These are phyloP conservation scores for Acanthamoeba healyi DNA, from an alignment of 208 protist genomes.

Conservation along the genomic window DNA sequence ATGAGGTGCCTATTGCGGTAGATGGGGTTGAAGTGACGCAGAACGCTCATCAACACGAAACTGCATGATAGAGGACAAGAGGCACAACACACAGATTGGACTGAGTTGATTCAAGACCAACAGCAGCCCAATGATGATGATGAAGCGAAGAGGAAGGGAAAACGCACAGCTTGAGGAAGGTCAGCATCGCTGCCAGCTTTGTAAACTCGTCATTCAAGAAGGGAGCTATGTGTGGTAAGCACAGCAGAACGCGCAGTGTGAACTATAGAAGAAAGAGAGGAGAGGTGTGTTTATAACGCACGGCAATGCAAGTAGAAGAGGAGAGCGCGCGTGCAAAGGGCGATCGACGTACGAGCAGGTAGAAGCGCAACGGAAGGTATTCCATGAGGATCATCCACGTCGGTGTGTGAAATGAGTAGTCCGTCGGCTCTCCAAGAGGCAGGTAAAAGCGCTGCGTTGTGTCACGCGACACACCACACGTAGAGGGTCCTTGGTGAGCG, in stretches of 20 bases:
- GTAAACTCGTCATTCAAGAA: not conserved
- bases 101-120: not conserved
- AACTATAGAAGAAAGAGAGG: not conserved
- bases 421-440: not conserved
- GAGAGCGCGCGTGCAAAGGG: not conserved
- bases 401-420: constrained; percentile 39
- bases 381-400: constrained; percentile 51
- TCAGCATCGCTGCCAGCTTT: constrained; percentile 43
- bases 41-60: constrained; percentile 21
- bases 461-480: not conserved
- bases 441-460: not conserved
- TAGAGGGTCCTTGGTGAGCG: not conserved
- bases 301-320: not conserved
- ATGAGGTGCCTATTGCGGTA: constrained; percentile 47
- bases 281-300: not conserved
- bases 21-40: constrained; percentile 60
- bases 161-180: constrained; percentile 42
- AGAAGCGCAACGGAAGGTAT: constrained; percentile 2
- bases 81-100: too few relatives aligned
- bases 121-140: not conserved
- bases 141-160: not conserved
- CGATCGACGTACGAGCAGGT: not conserved
- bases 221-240: constrained; percentile 15
- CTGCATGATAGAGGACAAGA: not conserved
- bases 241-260: not conserved